Base-by-base conservation (phyloP, 2,329 filamentous ascomycete species). In the Sporothrix schenckii region DNA sequence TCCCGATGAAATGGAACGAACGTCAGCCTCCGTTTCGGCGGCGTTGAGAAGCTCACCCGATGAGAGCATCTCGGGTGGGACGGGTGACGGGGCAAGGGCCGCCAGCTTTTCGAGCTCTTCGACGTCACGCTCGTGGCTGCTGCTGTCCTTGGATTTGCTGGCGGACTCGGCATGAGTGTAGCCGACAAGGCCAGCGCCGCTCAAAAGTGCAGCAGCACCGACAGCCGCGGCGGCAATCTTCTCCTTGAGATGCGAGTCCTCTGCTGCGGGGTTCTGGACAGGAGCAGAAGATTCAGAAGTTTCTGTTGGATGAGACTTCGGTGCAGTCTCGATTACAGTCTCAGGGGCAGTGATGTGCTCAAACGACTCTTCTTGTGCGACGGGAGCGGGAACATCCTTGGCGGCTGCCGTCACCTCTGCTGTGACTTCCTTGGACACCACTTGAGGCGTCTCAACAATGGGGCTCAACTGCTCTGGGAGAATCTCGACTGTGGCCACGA, bases 141-240 rank as follows among this genome's bases (percentile, higher is more conserved):
- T 44, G 10, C 3, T 41, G 27, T 27, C 21, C 19, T 39, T 63
- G 30, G 16, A 39, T 9, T 44, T 44, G 41, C 14, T 16, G 11
- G 11, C 14, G 11, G 41, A 13, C 16, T 16, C 19, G 14, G 49
- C 52, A 3, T 13, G 50, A n/a, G 65, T 53, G 13, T 63, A 14
- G 0, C 56, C 58, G 4, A 67, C 70, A 6, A 72, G 41, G 11
- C 69, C 69, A 13, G 67, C 63, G 11, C 72, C 68, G 21, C 72
- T 72, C 72, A 73, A 58, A 0, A 72, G 54, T 4, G 69, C 72
- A 30, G 69, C 71, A 0, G 71, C 71, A 3, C 69, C 70, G 14
- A 73, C 39, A 7, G 71, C 72, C 0, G 54, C 67, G 2, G 53
- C 66, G 2, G 66, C 70, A 58, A 70, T 60, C 19, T 66, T 70